phyloP scores from a whole-genome alignment of 352 stramenopile genomes.

The Globisporangium ultimum region DNA sequence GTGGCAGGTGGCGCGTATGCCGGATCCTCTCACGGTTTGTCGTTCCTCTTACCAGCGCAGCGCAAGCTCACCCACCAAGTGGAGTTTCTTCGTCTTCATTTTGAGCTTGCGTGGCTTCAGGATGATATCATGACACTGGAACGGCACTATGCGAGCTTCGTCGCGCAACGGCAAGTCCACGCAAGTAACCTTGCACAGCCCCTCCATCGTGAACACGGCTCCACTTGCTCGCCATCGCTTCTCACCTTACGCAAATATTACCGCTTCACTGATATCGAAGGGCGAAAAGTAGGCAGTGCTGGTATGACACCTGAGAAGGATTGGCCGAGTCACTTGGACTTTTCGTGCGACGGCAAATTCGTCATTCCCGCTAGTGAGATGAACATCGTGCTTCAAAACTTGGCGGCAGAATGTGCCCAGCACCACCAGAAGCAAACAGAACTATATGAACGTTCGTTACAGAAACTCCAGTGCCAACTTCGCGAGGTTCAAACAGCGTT shows the following conservation, averaged over 20 bases:
- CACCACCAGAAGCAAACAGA: neutral
- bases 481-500: neutral
- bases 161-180: conserved; percentile 22
- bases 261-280: neutral
- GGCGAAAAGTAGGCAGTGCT: neutral
- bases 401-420: conserved; percentile 5
- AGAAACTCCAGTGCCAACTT: conserved; percentile 4
- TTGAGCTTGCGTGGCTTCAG: conserved; percentile 46
- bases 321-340: neutral
- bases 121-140: conserved; percentile 38
- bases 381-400: conserved; percentile 14
- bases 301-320: no score
- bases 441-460: neutral
- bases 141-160: conserved; percentile 37
- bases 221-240: neutral
- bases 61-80: conserved; percentile 9
- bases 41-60: conserved; percentile 1
- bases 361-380: conserved; percentile 18
- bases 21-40: no score
- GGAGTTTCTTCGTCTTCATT: conserved; percentile 31
- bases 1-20: neutral
- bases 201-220: neutral
- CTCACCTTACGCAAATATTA: conserved; percentile 12
- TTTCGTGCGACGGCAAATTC: conserved; percentile 6
- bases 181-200: neutral